Base-by-base conservation (phyloP, 352 stramenopile genomes). In the Phytophthora foliorum region DNA sequence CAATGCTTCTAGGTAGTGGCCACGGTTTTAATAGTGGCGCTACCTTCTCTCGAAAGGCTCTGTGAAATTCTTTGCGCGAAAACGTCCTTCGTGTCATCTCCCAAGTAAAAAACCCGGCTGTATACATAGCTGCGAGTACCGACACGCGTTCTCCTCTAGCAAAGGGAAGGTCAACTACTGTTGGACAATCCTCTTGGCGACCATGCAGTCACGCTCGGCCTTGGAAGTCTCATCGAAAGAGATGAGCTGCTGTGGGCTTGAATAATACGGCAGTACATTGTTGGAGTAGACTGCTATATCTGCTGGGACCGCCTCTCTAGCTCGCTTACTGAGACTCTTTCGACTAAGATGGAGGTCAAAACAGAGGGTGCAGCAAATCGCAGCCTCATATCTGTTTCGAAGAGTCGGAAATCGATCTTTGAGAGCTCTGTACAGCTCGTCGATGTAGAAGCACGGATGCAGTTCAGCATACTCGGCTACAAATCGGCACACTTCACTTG, bases 221-320 rank as follows among this genome's bases (percentile, higher is more conserved):
- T 66, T 58, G 2, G 57, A 16, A 11, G 57, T 66, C 48, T 66
- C 57, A 10, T 66, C 57, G 1, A 66, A 17, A 31, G 58, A 57
- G 10, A 58, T 27, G 16, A 58, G 48, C 19, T 66, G 46, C 1
- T 66, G 36, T 51, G 57, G 32, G 11, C 57, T 24, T 13, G 19
- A 32, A 16, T 66, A 66, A 49, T 38, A 66, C 10, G 22, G 36
- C 7, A 41, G 27, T 17, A 58, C 36, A 19, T 66, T 66, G 17
- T 56, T 57, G 46, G 50, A 65, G 16, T 42, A 65, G 13, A 38
- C 57, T 16, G 17, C 57, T 14, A 57, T 65, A 34, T 57, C 24
- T 8, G 11, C 17, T 11, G 46, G 11, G 7, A 27, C 31, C 41
- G n/a, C 17, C 19, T 65, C 46, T 14, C 34, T 21, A 16, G 57